Percentiles rank a stretch among this genome's conserved stretches.
phyloP scores from a whole-genome alignment of 2,329 filamentous ascomycete genomes.

The Mariannaea sp. region DNA sequence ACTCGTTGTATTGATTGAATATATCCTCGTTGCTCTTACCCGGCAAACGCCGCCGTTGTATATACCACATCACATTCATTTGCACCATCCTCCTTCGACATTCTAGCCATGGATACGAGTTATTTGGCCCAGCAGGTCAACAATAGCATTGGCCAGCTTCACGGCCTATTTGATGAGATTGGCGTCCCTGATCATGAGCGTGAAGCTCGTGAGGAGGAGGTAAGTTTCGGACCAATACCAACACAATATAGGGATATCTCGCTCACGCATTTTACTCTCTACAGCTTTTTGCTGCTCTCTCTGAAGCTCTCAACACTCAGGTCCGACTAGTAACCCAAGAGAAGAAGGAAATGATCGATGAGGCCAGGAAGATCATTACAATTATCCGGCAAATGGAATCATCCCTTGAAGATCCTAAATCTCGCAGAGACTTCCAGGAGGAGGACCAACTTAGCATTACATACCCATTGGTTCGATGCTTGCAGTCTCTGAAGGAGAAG shows the following conservation, averaged over 20 bases:
- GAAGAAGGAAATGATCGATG: conserved; percentile 88
- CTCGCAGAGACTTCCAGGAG: conserved; percentile 67
- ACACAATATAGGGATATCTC: background rate
- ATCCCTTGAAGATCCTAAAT: conserved; percentile 78
- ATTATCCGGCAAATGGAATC: conserved; percentile 92
- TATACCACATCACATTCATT: conserved; percentile 27
- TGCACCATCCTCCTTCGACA: conserved; percentile 14
- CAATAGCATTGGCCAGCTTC: conserved; percentile 88
- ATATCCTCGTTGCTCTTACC: conserved; percentile 9
- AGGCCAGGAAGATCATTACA: conserved; percentile 83
- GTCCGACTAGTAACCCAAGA: conserved; percentile 82
- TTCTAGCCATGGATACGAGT: conserved; percentile 77
- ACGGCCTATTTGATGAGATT: conserved; percentile 96
- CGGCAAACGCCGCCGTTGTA: conserved; percentile 14
- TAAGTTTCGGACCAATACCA: conserved; percentile 54
- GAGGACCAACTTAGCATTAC: conserved; percentile 76
- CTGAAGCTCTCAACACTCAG: conserved; percentile 89
- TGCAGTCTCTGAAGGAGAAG: conserved; percentile 83
- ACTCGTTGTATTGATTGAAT: conserved; percentile 19
- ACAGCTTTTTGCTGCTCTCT: conserved; percentile 88
- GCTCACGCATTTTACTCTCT: conserved; percentile 12
- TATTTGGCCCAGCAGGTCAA: conserved; percentile 95
- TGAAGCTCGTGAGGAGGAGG: conserved; percentile 86
- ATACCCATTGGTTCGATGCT: conserved; percentile 79
- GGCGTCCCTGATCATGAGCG: conserved; percentile 93